Evolutionary conservation across 208 protist genomes (phyloP).

Genomic region (Leishmania turanica): DNA sequence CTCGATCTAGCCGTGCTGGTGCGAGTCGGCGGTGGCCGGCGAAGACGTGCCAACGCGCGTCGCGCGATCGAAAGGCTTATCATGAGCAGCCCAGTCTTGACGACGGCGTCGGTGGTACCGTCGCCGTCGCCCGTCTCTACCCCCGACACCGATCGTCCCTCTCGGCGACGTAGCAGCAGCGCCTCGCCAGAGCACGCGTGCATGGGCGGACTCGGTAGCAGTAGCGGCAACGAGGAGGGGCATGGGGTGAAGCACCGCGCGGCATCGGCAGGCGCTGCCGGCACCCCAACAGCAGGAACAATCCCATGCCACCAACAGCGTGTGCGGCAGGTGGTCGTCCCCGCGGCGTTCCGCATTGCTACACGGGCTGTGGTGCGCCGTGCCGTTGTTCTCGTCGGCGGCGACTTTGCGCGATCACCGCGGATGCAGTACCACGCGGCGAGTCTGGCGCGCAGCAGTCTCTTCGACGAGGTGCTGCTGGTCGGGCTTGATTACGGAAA

Average conservation of each 20-base stretch:
- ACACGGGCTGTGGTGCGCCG: slow-evolving; percentile 54
- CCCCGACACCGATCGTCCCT: neutral
- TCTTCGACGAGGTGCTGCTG: slow-evolving; percentile 78
- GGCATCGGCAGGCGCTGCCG: neutral
- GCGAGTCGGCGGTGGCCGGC: slow-evolving; percentile 52
- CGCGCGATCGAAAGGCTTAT: slow-evolving; percentile 47
- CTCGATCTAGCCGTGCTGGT: slow-evolving; percentile 72
- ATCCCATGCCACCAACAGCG: neutral
- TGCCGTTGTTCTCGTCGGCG: slow-evolving; percentile 87
- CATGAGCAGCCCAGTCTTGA: slow-evolving; percentile 23
- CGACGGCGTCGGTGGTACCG: slow-evolving; percentile 9
- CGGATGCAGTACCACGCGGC: slow-evolving; percentile 93
- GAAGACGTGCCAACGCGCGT: slow-evolving; percentile 45
- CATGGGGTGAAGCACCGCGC: neutral
- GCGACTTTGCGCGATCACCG: slow-evolving; percentile 88
- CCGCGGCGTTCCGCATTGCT: slow-evolving; percentile 42
- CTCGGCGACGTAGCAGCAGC: neutral
- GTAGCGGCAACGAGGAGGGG: neutral
- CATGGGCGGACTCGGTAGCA: neutral
- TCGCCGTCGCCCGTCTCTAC: slow-evolving; percentile 6
- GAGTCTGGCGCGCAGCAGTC: slow-evolving; percentile 66
- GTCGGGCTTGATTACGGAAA: slow-evolving; percentile 81
- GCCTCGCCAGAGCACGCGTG: neutral
- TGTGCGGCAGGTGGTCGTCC: slow-evolving; percentile 32
- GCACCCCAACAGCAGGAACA: neutral